Evolutionary conservation across 306 rosid species (phyloP), one percentile per base, ranked within the genome.

Genomic region (Neltuma alba): DNA sequence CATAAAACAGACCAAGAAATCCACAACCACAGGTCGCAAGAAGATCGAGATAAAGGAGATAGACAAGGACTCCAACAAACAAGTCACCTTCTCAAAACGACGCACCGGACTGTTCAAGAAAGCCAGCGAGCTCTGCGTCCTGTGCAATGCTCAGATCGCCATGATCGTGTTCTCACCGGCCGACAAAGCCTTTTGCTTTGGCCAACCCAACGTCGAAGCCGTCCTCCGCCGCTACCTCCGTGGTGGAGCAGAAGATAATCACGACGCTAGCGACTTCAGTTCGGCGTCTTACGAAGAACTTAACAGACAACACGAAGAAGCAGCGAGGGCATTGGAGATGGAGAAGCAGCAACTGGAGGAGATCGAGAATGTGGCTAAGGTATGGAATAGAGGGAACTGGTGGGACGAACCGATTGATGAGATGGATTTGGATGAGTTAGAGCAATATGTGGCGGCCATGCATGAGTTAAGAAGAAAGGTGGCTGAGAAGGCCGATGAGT

Each of bases 21-120:
- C 54, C 20, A 27, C 54, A 34, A 78, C 50, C 52, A 57, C 72
- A 11, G 94, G 92, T 7, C 82, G 89, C 0, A 85, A 78, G 74
- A 90, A 77, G 83, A 88, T 88, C 4, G 91, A 85, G 77, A 90
- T 90, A 25, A 85, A 88, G 73, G 76, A 85, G n/a, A 73, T 90
- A 0, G 87, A 65, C 15, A 81, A 83, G 16, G 65, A 60, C 1
- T n/a, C 76, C 33, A 87, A 69, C 83, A 83, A 77, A 75, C 89
- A 90, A 31, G 90, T 88, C 18, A 91, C 93, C 0, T 66, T 66
- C 50, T 66, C 72, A 38, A 66, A 66, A 66, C 48, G 72, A 66
- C 72, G 72, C 8, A n/a, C 74, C 2, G 89, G 95, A 0, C 37
- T 89, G 11, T 91, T 91, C 77, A 91, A 86, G 45, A 91, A 89